Evolutionary conservation across 352 stramenopile species (phyloP), one percentile per base, ranked within the genome.

Genomic region (Phytopythium montanum): DNA sequence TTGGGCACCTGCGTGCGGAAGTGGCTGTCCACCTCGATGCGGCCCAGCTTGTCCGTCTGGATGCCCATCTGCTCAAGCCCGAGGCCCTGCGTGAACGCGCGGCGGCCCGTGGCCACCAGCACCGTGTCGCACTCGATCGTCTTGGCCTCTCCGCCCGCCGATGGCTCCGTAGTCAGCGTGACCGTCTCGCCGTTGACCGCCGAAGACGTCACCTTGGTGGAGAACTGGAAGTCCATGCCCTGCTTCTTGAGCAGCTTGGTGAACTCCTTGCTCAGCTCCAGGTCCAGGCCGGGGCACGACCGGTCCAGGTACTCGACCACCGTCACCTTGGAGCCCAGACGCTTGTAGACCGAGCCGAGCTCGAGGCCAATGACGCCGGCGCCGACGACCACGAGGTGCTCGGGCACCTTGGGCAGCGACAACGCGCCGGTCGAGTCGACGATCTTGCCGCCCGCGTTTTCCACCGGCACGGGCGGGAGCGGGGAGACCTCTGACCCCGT

Each of bases 221-320:
- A 90, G 51, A 99, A 85, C 63, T 98, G 85, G 78, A 99, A 99
- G 34, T 98, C 96, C 34, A 99, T 86, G 13, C 97, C 97, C 82
- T 99, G 97, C 81, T 99, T 99, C 81, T 99, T 99, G 25, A 99
- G 79, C 48, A 97, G 87, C 62, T 96, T 95, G 66, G 97, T 91
- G 78, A 99, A 99, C 59, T 98, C 96, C 73, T 98, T 98, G 38
- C 88, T 92, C 23, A 99, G 59, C 68, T 99, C 97, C 48, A 87
- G 66, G 82, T 99, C 97, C 75, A 99, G 96, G 23, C 79, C 80
- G 1, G 85, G 79, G 62, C 93, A 98, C 7, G 99, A 86, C 23
- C 85, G 68, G 88, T 99, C 97, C 63, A 98, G 81, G 73, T 96
- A 99, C 85, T 99, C 97, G 56, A 99, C 96, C 10, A 99, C 97